Evolutionary conservation across 148 eudicot species (phyloP), one percentile per base, ranked within the genome.

Genomic region (Beta vulgaris): DNA sequence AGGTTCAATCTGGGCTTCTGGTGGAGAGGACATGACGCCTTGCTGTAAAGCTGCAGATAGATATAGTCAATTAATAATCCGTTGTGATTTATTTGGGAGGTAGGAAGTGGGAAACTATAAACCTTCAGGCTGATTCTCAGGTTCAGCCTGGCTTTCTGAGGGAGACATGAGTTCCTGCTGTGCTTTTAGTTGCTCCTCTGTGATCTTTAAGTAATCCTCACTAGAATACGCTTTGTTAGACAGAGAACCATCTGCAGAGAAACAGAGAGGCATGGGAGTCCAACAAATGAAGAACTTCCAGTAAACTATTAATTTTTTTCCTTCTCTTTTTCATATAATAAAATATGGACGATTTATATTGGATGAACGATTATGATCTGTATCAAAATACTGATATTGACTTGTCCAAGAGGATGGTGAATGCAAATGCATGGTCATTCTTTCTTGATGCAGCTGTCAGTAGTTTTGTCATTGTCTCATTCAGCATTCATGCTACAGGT

Each of bases 141-240:
- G 42, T 72, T 84, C 81, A 49, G 31, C 25, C 67, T 81, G 76
- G 78, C 61, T 75, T 68, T 82, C 88, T 42, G 72, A 69, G 37
- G 76, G 76, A 73, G 86, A 73, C 31, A 75, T 72, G 36, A 48
- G 67, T 65, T 57, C 78, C 79, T 77, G 83, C 75, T 78, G 88
- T 35, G 69, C 92, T 86, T 77, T 83, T 62, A 91, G 82, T 69
- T 89, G 90, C 74, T 87, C 89, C 57, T 89, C 90, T 19, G 86
- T 87, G 44, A 85, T 82, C 86, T 82, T 90, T 48, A 88, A 63
- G 80, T 79, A 86, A 42, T 86, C 91, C 75, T 88, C 97, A 40
- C 77, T 82, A 25, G 93, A 61, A 78, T 83, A 89, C 31, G 88
- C 90, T 54, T 68, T 82, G 76, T 55, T 77, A 37, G 83, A 72